phyloP scores from a whole-genome alignment of 192 early-diverging fungal species.

The Coemansia sp. region DNA sequence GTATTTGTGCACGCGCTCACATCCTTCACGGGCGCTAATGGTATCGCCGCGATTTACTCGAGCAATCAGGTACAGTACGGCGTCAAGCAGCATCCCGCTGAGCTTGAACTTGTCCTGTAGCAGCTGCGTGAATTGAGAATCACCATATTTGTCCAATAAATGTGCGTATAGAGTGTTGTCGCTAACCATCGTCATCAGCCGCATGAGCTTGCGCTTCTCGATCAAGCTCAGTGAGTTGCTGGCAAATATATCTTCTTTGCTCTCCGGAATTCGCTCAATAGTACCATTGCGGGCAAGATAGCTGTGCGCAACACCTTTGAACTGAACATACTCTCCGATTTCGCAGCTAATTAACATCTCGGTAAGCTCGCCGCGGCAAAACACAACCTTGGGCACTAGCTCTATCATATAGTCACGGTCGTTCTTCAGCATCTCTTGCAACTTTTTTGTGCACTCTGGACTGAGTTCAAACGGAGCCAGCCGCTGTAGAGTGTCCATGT shows the following conservation, averaged over 20 bases:
- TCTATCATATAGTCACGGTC: slow-evolving; percentile 38
- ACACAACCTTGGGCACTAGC: slow-evolving; percentile 60
- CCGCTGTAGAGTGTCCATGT: background rate
- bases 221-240: slow-evolving; percentile 69
- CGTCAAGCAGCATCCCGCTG: slow-evolving; percentile 60
- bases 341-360: slow-evolving; percentile 74
- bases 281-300: slow-evolving; percentile 55
- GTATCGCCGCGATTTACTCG: slow-evolving; percentile 17
- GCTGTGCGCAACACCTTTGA: slow-evolving; percentile 75
- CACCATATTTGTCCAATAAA: slow-evolving; percentile 27
- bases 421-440: slow-evolving; percentile 16
- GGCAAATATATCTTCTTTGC: slow-evolving; percentile 91
- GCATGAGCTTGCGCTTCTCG: slow-evolving; percentile 92
- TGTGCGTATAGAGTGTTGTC: slow-evolving; percentile 26
- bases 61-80: slow-evolving; percentile 67
- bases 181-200: slow-evolving; percentile 70
- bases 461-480: slow-evolving; percentile 2
- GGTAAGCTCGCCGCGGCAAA: slow-evolving; percentile 68
- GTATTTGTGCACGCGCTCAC: slow-evolving; percentile 66
- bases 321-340: slow-evolving; percentile 85
- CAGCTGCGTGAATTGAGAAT: slow-evolving; percentile 30
- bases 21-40: slow-evolving; percentile 62
- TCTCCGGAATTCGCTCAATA: slow-evolving; percentile 74
- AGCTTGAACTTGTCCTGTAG: slow-evolving; percentile 61
- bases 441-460: background rate